Conservation (phyloP, 1,284 basidiomycete species). For the Fomes fomentarius region DNA sequence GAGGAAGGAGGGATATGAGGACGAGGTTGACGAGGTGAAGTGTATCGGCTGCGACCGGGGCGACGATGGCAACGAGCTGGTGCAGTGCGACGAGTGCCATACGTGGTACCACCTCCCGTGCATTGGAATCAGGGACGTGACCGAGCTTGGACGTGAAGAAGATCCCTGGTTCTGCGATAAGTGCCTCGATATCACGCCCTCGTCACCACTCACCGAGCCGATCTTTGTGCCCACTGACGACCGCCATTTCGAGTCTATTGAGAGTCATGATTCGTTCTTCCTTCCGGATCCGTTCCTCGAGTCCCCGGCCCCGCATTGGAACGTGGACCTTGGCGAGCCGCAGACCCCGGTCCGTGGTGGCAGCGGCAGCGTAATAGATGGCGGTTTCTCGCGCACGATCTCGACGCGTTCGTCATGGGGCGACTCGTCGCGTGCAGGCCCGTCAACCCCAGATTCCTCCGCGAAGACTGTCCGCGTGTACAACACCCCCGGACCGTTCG, state of each 20-base stretch:
- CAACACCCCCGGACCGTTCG: conserved; percentile 38
- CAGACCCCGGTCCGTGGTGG: conserved; percentile 47
- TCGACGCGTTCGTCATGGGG: conserved; percentile 52
- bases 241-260: conserved; percentile 30
- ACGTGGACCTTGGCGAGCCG: conserved; percentile 37
- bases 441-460: conserved; percentile 52
- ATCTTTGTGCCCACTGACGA: conserved; percentile 67
- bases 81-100: conserved; percentile 76
- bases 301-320: conserved; percentile 54
- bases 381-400: conserved; percentile 32
- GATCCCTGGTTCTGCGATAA: conserved; percentile 74
- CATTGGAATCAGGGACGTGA: conserved; percentile 63
- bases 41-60: conserved; percentile 65
- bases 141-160: conserved; percentile 71
- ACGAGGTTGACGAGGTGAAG: conserved; percentile 46
- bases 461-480: conserved; percentile 50
- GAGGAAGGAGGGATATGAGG: conserved; percentile 37
- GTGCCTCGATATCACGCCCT: conserved; percentile 45
- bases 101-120: conserved; percentile 80
- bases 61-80: conserved; percentile 69
- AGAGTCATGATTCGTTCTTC: conserved; percentile 53
- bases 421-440: conserved; percentile 44
- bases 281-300: conserved; percentile 54
- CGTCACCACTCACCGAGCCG: conserved; percentile 51
- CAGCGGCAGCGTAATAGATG: conserved; percentile 7